Evolutionary conservation across 805 yeast species (phyloP), one percentile per base, ranked within the genome.

Genomic region (Candida sanyiensis): DNA sequence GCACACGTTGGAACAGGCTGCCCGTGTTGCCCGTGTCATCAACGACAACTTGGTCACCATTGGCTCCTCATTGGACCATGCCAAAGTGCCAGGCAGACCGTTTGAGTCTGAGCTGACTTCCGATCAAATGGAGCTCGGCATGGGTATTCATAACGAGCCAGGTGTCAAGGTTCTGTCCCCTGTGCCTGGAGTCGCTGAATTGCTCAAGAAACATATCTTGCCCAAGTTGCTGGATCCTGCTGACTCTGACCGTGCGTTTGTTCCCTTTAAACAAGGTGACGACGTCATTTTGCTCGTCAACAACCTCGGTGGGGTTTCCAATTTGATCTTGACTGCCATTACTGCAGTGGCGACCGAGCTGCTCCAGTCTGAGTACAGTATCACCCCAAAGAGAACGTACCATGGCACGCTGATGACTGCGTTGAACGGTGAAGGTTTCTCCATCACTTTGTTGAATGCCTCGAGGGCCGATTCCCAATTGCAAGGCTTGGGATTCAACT

Each of bases 81-180:
- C 93, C 38, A 77, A 84, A 30, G 94, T 89, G 17, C 97, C 97
- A 5, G 95, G 95, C 5, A 75, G 84, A 51, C 73, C 70, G 40
- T 70, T 69, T 39, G 81, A 73, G 52, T 65, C 69, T 23, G 58
- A 62, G 39, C 70, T 86, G 45, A 70, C 63, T 20, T 70, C 61
- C 4, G 66, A 77, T 42, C 86, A 84, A 59, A 81, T 83, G 56
- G 97, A 89, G 59, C 70, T 89, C 42, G 97, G 97, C 20, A 81
- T 89, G 79, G 97, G 97, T 32, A 89, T 89, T 44, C 97, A 89
- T 62, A 89, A 89, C 54, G 97, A 89, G 59, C 93, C 96, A 1
- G 97, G 97, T 45, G 79, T 79, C 42, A 68, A 72, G 52, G 52
- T 61, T 12, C 47, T 69, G 18, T 63, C 63, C 13, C 70, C 70